Conservation (phyloP, 768 basidiomycete genomes). For the Suillus tomentosus region DNA sequence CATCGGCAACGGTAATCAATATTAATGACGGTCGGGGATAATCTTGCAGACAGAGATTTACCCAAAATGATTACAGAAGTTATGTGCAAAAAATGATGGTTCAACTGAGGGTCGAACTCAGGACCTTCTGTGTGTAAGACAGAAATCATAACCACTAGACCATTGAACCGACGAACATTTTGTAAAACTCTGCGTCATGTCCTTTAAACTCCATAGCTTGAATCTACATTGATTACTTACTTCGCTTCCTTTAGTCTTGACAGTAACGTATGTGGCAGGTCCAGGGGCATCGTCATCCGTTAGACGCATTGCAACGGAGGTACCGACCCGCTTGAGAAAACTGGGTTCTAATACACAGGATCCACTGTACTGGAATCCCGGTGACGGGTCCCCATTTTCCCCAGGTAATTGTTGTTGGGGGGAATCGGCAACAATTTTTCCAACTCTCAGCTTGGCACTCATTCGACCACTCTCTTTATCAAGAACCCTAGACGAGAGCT, state of each 20-base stretch:
- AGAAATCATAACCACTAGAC: conserved; percentile 63
- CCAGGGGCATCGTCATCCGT: background rate
- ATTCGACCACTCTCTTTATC: background rate
- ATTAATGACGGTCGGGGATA: no score
- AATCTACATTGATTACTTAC: background rate
- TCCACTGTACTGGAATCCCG: background rate
- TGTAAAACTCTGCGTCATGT: background rate
- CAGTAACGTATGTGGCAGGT: background rate
- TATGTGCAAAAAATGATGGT: conserved; percentile 36
- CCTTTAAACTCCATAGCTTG: background rate
- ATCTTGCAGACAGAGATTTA: background rate
- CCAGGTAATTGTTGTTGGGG: background rate
- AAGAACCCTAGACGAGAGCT: background rate
- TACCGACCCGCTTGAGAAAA: background rate
- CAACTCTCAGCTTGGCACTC: background rate
- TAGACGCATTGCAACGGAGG: background rate
- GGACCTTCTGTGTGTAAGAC: conserved; percentile 48
- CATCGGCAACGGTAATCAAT: no score
- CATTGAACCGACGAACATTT: conserved; percentile 45
- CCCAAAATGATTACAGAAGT: background rate
- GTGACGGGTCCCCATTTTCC: background rate
- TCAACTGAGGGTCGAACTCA: conserved; percentile 46
- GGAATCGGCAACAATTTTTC: background rate
- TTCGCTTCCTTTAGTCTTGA: background rate
- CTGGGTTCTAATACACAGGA: background rate